These are phyloP conservation scores for Sanghuangporus weigelae DNA, from an alignment of 1,284 basidiomycete genomes.

Conservation along the genomic window DNA sequence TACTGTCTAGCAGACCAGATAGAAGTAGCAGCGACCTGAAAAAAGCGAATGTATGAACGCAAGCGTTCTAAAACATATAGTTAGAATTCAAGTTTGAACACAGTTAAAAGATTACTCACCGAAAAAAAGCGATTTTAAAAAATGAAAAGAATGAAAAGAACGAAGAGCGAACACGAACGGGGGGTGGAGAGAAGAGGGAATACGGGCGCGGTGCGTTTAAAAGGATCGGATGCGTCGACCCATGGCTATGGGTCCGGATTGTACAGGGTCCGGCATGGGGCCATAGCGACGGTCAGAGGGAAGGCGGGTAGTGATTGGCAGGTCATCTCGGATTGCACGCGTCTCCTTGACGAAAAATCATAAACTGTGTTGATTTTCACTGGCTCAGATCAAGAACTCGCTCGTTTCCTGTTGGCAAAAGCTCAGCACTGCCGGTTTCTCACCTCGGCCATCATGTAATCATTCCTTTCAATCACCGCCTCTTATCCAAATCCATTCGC, in stretches of 20 bases:
- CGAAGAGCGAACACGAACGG: constrained; percentile 26
- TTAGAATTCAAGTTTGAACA: background rate
- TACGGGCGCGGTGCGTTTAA: constrained; percentile 19
- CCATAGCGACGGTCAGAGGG: constrained; percentile 21
- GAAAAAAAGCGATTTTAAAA: constrained; percentile 27
- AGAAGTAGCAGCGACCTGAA: constrained; percentile 27
- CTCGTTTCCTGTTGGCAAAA: background rate
- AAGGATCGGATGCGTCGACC: background rate
- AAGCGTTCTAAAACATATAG: constrained; percentile 34
- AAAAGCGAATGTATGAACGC: constrained; percentile 29
- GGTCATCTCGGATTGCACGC: constrained; percentile 35
- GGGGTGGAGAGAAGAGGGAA: constrained; percentile 28
- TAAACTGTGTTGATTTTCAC: background rate
- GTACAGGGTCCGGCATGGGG: constrained; percentile 8
- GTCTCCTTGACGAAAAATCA: constrained; percentile 28
- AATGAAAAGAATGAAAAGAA: constrained; percentile 30
- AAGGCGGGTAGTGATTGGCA: constrained; percentile 32
- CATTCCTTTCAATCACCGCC: background rate
- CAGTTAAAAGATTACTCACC: background rate
- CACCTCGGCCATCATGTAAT: background rate
- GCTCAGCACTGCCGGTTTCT: background rate
- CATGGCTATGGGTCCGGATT: constrained; percentile 21
- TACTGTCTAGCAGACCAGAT: constrained; percentile 54
- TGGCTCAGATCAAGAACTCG: background rate
- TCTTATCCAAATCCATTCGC: background rate